These are phyloP conservation scores for Hypoxylon sp. DNA, from an alignment of 2,329 filamentous ascomycete genomes.

Conservation along the genomic window DNA sequence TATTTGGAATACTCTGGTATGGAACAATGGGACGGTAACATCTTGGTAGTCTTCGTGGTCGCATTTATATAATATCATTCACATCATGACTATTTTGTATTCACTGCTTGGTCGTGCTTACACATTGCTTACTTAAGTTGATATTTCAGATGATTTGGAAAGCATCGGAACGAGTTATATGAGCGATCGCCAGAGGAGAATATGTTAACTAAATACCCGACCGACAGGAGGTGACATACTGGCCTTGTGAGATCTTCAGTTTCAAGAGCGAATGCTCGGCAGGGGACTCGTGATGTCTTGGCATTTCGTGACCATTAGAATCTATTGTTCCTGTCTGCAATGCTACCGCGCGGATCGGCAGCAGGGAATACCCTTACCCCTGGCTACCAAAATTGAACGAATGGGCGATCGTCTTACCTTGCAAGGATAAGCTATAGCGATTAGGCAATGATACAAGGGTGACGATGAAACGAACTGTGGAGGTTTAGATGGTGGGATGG, in stretches of 20 bases:
- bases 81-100: neutral
- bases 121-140: neutral
- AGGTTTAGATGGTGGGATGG: conserved; percentile 19
- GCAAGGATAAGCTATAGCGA: conserved; percentile 22
- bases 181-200: conserved; percentile 2
- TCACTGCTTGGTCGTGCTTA: neutral
- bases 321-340: conserved; percentile 14
- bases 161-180: conserved; percentile 23
- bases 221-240: conserved; percentile 2
- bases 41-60: conserved; percentile 1
- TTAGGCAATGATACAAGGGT: conserved; percentile 21
- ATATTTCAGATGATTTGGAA: conserved; percentile 12
- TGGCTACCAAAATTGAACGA: conserved; percentile 18
- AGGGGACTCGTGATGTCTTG: conserved; percentile 37
- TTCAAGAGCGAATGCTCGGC: conserved; percentile 26
- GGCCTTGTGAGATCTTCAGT: conserved; percentile 18
- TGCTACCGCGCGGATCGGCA: conserved; percentile 42
- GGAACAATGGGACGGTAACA: neutral
- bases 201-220: conserved; percentile 23
- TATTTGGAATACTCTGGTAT: conserved; percentile 5
- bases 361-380: conserved; percentile 13
- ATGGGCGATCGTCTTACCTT: conserved; percentile 22
- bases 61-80: conserved; percentile 15
- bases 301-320: conserved; percentile 22
- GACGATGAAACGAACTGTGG: conserved; percentile 39